Evolutionary conservation across 163 green algal species (phyloP).

Genomic region (Prototheca cutis): DNA sequence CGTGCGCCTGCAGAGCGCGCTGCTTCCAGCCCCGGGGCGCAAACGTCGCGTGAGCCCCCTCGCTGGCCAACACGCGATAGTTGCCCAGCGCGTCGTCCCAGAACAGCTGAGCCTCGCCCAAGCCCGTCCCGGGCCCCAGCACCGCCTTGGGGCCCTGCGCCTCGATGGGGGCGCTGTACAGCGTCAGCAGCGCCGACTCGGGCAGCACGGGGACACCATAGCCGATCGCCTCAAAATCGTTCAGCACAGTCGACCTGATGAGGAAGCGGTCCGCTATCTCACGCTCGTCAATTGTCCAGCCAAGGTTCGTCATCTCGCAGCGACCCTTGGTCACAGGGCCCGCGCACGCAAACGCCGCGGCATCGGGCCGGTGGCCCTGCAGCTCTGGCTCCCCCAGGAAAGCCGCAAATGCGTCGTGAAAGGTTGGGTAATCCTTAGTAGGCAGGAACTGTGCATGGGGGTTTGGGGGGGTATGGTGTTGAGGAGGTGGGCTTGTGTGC

Average conservation of each 20-base stretch:
- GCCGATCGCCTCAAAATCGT: slow-evolving; percentile 91
- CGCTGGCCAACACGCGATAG: slow-evolving; percentile 47
- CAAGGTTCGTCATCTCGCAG: slow-evolving; percentile 86
- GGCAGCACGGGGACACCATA: slow-evolving; percentile 77
- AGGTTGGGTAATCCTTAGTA: slow-evolving; percentile 48
- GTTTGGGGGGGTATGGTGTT: neutral
- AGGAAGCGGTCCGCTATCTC: slow-evolving; percentile 39
- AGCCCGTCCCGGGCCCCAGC: slow-evolving; percentile 82
- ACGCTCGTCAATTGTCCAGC: slow-evolving; percentile 65
- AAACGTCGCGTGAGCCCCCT: slow-evolving; percentile 84
- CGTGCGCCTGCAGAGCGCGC: slow-evolving; percentile 50
- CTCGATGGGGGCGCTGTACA: slow-evolving; percentile 55
- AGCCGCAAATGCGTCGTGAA: slow-evolving; percentile 54
- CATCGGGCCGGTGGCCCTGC: slow-evolving; percentile 15
- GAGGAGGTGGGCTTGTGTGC: no score
- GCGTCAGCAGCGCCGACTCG: slow-evolving; percentile 38
- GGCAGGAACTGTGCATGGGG: slow-evolving; percentile 48
- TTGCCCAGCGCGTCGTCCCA: slow-evolving; percentile 54
- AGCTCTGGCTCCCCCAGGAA: slow-evolving; percentile 38
- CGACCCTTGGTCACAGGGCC: slow-evolving; percentile 66
- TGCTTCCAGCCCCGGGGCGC: slow-evolving; percentile 79
- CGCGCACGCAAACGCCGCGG: slow-evolving; percentile 72
- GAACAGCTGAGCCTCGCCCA: slow-evolving; percentile 80
- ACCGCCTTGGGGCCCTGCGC: slow-evolving; percentile 61
- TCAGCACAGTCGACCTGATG: slow-evolving; percentile 55